Evolutionary conservation across 176 grass and related monocot species (phyloP), one percentile per base, ranked within the genome.

Genomic region (Eragrostis curvula): DNA sequence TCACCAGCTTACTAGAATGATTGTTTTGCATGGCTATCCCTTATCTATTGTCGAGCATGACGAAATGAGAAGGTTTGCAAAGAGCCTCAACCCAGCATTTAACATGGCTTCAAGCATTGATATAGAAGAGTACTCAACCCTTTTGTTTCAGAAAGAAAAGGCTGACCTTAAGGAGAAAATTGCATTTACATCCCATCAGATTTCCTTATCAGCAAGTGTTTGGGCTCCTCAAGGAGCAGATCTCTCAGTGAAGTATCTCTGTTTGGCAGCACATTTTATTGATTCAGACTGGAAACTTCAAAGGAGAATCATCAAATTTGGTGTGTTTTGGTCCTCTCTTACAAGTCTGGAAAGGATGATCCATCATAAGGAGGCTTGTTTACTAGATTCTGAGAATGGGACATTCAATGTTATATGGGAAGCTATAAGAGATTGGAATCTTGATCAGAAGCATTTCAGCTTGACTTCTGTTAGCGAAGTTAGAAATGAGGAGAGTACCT

Each of bases 341-440:
- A 70, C 87, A 70, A 18, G 74, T 80, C 70, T 89, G 43, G 87
- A 89, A 89, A 89, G 87, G 70, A 70, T 85, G 76, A 63, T 89
- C 69, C 81, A 70, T 30, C 40, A 29, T 75, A 89, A 89, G 76
- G 87, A 89, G 64, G 69, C 77, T 9, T 75, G 61, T 56, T 52
- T 85, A n/a, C 52, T 70, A 75, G 81, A 85, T 14, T 89, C 76
- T 70, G 76, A 74, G 10, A 68, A 29, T 85, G 87, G 87, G 36
- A 14, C 76, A 52, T 85, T 75, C 75, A 75, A 89, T 81, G 82
- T 85, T 77, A 89, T 89, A 85, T 25, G 40, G 62, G 87, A 85
- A 53, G 87, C 87, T 80, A 81, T 89, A 85, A 85, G 77, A 62
- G 87, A 89, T 36, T 89, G 87, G 87, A 89, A 89, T 85, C 82